Evolutionary conservation across 1,284 basidiomycete species (phyloP), one percentile per base, ranked within the genome.

Genomic region (Bondarzewia mesenterica): DNA sequence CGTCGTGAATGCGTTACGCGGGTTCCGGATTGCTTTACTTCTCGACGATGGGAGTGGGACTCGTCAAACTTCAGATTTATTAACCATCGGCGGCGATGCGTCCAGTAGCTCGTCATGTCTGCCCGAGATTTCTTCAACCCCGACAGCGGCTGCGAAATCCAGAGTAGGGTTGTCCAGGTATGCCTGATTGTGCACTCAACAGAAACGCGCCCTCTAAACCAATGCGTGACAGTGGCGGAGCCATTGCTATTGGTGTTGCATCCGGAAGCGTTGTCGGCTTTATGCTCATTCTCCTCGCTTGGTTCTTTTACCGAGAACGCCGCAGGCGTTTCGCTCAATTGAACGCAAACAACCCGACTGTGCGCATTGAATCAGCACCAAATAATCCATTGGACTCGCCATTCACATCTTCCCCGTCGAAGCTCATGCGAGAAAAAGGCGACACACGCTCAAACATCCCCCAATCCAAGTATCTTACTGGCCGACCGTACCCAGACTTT

Each of bases 221-320:
- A 5, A 12, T n/a, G n/a, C n/a, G 21, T 46, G 50, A 14, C 37
- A 75, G 73, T 47, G 56, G 58, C 20, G 62, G 70, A 16, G 60
- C 73, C 45, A 72, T 78, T 48, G 75, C 71, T 22, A 66, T 70
- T 39, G 63, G 69, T 35, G 64, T 70, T 26, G 72, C 68, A 2
- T 71, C 68, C 32, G 63, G 62, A 18, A 56, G 67, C 10, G 56
- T 74, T 6, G 55, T 72, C 26, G 51, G 54, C 5, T 40, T 72
- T 15, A 58, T 78, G 26, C 62, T 64, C 7, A 45, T 73, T 25
- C 59, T 64, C 25, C 70, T 79, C 63, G 51, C 67, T 7, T 42
- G 73, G 22, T 78, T 72, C 57, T 52, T 75, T 47, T 48, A 70
- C 42, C 67, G 68, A 36, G 65, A 73, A 54, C 67, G 75, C 37